A percentile compares a stretch with the other conserved stretches of the same genome.
phyloP scores from a whole-genome alignment of 2,329 filamentous ascomycete species.

The Truncatella angustata region DNA sequence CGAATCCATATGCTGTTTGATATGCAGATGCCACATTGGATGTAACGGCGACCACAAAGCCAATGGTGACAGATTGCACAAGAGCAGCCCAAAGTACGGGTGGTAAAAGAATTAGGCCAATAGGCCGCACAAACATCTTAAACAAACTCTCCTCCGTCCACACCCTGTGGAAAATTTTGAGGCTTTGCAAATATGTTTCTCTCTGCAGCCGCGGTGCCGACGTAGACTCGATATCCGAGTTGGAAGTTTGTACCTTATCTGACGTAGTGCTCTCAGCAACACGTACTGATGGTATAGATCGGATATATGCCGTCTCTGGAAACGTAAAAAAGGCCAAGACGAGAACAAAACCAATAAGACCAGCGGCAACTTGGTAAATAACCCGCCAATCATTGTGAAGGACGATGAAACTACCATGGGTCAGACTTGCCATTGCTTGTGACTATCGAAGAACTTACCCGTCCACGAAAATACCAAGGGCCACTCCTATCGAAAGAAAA shows the following conservation, averaged over 20 bases:
- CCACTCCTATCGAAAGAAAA: constrained; percentile 40
- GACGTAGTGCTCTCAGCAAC: constrained; percentile 7
- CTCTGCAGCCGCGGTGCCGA: neutral
- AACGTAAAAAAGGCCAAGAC: constrained; percentile 51
- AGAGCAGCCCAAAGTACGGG: constrained; percentile 55
- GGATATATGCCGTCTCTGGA: constrained; percentile 51
- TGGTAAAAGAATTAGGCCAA: constrained; percentile 49
- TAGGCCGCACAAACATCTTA: constrained; percentile 47
- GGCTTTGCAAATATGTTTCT: constrained; percentile 31
- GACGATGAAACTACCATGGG: constrained; percentile 39
- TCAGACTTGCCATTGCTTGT: too few species aligned
- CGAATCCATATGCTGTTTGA: constrained; percentile 38
- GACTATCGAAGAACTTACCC: constrained; percentile 25
- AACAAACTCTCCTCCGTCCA: constrained; percentile 45
- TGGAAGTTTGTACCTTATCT: constrained; percentile 2
- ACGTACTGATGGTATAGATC: constrained; percentile 19
- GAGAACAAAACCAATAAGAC: constrained; percentile 46
- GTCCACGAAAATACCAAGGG: constrained; percentile 40
- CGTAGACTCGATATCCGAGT: constrained; percentile 16
- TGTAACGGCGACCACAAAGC: constrained; percentile 53
- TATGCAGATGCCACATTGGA: constrained; percentile 50
- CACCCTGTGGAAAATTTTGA: constrained; percentile 38
- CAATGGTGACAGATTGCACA: constrained; percentile 53
- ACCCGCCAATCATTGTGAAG: constrained; percentile 46
- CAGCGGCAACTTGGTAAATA: constrained; percentile 50